Percentiles rank a stretch among this genome's conserved stretches.
These are phyloP conservation scores for Aspergillus sergii DNA, from an alignment of 2,329 filamentous ascomycete species.

Conservation along the genomic window DNA sequence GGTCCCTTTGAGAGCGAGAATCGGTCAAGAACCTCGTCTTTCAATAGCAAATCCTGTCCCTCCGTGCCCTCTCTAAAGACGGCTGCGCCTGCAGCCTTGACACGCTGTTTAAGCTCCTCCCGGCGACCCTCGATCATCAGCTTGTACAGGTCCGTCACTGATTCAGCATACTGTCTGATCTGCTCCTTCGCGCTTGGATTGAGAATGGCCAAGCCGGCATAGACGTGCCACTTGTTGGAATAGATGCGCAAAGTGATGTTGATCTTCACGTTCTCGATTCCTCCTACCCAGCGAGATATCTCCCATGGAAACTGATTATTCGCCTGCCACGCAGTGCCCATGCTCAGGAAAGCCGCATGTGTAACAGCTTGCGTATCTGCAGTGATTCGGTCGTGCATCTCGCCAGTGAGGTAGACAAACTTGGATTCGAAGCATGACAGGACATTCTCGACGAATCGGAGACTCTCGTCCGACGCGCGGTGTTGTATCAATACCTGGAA, in stretches of 20 bases:
- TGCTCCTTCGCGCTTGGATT: slow-evolving; percentile 91
- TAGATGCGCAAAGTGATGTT: slow-evolving; percentile 98
- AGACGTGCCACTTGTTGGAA: slow-evolving; percentile 99
- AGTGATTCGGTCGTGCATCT: slow-evolving; percentile 93
- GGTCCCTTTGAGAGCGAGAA: slow-evolving; percentile 78
- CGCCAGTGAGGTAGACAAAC: slow-evolving; percentile 82
- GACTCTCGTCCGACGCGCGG: slow-evolving; percentile 75
- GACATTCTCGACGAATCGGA: slow-evolving; percentile 77
- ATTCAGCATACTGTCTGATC: slow-evolving; percentile 90
- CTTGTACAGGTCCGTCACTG: slow-evolving; percentile 93
- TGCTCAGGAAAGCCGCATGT: slow-evolving; percentile 92
- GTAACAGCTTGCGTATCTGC: slow-evolving; percentile 98
- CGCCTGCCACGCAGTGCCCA: slow-evolving; percentile 97
- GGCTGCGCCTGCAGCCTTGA: slow-evolving; percentile 76
- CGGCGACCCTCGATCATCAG: slow-evolving; percentile 88
- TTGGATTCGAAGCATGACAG: slow-evolving; percentile 83
- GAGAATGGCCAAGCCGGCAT: slow-evolving; percentile 93
- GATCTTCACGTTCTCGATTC: slow-evolving; percentile 99
- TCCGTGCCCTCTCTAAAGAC: slow-evolving; percentile 61
- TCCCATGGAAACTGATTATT: slow-evolving; percentile 98
- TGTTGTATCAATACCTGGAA: slow-evolving; percentile 80
- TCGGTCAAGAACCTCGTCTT: slow-evolving; percentile 80
- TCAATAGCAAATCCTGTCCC: slow-evolving; percentile 69
- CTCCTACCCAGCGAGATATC: slow-evolving; percentile 89
- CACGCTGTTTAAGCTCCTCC: slow-evolving; percentile 71